Evolutionary conservation across 2,329 filamentous ascomycete genomes (phyloP).

Genomic region (Sordariomycetes sp.): DNA sequence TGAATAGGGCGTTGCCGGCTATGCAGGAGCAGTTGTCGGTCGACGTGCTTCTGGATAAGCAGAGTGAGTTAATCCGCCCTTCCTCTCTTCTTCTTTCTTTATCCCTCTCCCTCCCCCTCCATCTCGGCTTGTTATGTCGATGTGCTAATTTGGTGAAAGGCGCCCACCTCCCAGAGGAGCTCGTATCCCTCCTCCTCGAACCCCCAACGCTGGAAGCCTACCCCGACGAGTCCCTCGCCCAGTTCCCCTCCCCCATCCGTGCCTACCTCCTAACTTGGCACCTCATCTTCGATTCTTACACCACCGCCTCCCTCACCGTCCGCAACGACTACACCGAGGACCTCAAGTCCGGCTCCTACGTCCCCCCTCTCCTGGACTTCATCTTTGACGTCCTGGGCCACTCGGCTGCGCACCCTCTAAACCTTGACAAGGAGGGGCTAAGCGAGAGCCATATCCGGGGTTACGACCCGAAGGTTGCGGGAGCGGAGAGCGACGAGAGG

Average conservation of each 20-base stretch:
- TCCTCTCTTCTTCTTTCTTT: background rate
- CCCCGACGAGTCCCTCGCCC: constrained; percentile 49
- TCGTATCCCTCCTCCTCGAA: constrained; percentile 72
- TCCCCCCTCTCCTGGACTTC: constrained; percentile 61
- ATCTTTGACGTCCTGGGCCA: constrained; percentile 78
- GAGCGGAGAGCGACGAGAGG: constrained; percentile 49
- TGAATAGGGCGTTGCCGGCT: constrained; percentile 68
- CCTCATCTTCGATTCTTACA: constrained; percentile 77
- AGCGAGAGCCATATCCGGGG: constrained; percentile 37
- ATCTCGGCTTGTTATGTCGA: constrained; percentile 6
- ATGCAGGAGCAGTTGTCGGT: constrained; percentile 73
- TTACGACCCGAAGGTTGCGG: constrained; percentile 38
- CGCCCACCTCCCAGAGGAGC: constrained; percentile 67
- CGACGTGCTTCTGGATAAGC: constrained; percentile 60
- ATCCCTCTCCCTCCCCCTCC: too few species aligned
- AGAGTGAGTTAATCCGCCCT: constrained; percentile 18
- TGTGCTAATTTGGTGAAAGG: constrained; percentile 16
- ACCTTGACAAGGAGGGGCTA: constrained; percentile 56
- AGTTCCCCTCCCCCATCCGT: constrained; percentile 57
- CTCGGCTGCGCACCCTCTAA: constrained; percentile 58
- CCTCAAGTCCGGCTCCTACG: constrained; percentile 59
- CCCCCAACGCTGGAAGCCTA: constrained; percentile 59
- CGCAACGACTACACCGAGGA: constrained; percentile 69
- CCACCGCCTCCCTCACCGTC: constrained; percentile 65
- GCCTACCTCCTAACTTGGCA: constrained; percentile 84